Conservation (phyloP, 805 yeast species). For the Nakazawaea ernobii region DNA sequence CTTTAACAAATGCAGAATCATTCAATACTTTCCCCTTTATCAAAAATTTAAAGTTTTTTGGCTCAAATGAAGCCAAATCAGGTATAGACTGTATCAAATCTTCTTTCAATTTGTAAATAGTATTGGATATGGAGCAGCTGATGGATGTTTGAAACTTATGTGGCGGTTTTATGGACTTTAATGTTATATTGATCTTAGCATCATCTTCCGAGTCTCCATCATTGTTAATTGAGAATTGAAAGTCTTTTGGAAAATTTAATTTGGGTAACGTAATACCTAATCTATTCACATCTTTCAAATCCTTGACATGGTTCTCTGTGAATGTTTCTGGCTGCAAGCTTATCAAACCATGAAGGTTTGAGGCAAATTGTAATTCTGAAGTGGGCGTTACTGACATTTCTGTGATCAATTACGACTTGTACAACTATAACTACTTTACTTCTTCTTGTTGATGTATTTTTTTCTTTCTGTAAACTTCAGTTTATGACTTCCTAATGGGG, state of each 20-base stretch:
- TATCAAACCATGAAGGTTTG: slow-evolving; percentile 4
- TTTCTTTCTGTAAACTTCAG: background rate
- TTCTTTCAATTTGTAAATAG: slow-evolving; percentile 30
- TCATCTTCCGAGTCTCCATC: background rate
- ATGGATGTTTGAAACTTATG: slow-evolving; percentile 29
- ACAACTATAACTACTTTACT: background rate
- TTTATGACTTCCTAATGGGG: background rate
- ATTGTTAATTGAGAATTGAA: background rate
- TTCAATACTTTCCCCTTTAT: slow-evolving; percentile 37
- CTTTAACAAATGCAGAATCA: slow-evolving; percentile 26
- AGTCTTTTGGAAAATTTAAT: background rate
- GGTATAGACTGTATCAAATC: slow-evolving; percentile 24
- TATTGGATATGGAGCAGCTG: slow-evolving; percentile 20
- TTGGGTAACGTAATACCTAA: slow-evolving; percentile 10
- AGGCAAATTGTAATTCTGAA: slow-evolving; percentile 5
- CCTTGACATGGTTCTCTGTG: background rate
- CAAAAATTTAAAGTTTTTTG: slow-evolving; percentile 32
- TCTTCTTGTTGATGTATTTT: background rate
- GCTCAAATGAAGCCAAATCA: slow-evolving; percentile 16
- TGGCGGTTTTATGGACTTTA: slow-evolving; percentile 41
- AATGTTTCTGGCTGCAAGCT: slow-evolving; percentile 1
- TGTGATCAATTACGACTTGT: background rate
- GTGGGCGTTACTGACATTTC: background rate
- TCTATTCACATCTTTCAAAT: slow-evolving; percentile 7
- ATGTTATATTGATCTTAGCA: slow-evolving; percentile 19